Percentiles rank a stretch among this genome's conserved stretches.
These are phyloP conservation scores for Diaporthe destruens DNA, from an alignment of 2,329 filamentous ascomycete genomes.

Conservation along the genomic window DNA sequence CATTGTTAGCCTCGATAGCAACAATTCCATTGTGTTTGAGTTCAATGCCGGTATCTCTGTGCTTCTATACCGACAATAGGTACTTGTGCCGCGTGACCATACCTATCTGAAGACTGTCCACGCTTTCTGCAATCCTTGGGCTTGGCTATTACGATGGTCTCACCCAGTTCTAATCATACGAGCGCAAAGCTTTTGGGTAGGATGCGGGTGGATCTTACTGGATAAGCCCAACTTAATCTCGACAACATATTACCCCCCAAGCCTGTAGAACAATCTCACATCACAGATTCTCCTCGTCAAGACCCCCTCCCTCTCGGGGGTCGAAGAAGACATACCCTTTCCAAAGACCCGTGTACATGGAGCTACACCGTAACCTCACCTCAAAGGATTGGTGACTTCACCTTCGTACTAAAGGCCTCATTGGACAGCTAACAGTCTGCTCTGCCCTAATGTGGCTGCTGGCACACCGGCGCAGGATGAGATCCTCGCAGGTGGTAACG, in stretches of 20 bases:
- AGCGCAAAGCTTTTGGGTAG: background rate
- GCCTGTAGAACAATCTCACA: too few species aligned
- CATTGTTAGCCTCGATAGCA: conserved; percentile 25
- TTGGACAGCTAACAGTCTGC: background rate
- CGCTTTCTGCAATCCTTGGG: background rate
- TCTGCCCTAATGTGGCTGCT: background rate
- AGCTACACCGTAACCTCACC: conserved; percentile 1
- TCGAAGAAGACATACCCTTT: background rate
- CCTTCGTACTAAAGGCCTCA: background rate
- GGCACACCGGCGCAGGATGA: too few species aligned
- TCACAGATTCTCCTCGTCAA: background rate
- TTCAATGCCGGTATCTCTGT: background rate
- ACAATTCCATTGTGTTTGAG: conserved; percentile 14
- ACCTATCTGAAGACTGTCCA: background rate
- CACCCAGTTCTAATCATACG: background rate
- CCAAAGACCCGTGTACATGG: background rate
- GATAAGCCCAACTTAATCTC: too few species aligned
- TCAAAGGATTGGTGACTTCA: background rate
- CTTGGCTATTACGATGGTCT: background rate
- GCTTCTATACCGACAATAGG: background rate
- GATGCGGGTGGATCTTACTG: too few species aligned
- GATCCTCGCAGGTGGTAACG: background rate
- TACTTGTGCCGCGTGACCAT: background rate
- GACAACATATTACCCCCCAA: too few species aligned
- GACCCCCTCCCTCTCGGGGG: background rate